Conservation (phyloP, 75 land plant genomes). For the Adiantum capillusveneris region DNA sequence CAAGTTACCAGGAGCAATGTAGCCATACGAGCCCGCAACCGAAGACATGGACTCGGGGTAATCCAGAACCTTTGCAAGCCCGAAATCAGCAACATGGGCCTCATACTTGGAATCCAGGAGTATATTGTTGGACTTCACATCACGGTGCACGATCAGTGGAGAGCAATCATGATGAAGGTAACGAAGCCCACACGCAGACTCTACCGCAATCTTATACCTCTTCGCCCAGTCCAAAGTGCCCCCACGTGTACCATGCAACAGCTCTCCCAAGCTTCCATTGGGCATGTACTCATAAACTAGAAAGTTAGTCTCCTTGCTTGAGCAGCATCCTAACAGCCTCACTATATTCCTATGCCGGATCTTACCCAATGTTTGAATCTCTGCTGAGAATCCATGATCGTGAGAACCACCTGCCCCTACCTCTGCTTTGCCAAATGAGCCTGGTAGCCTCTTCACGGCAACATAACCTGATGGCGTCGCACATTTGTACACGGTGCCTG, state of each 20-base stretch:
- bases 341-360: conserved; percentile 85
- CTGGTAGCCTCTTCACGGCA: conserved; percentile 78
- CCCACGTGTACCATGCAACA: conserved; percentile 53
- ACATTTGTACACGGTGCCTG: conserved; percentile 90
- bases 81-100: conserved; percentile 86
- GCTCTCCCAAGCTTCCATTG: conserved; percentile 73
- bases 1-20: conserved; percentile 78
- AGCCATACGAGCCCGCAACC: conserved; percentile 87
- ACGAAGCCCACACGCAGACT: conserved; percentile 69
- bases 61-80: conserved; percentile 65
- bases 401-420: neutral
- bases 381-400: conserved; percentile 86
- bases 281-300: conserved; percentile 89
- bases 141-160: conserved; percentile 71
- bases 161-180: conserved; percentile 83
- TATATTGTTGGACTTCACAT: conserved; percentile 83
- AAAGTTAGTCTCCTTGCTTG: conserved; percentile 64
- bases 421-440: conserved; percentile 8
- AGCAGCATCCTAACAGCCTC: conserved; percentile 60
- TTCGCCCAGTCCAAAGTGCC: conserved; percentile 50
- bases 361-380: conserved; percentile 67
- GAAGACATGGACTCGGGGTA: conserved; percentile 77
- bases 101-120: conserved; percentile 58
- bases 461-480: conserved; percentile 60
- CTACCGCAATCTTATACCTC: conserved; percentile 63